These are phyloP conservation scores for Solanum chilense DNA, from an alignment of 257 asterid genomes.

Conservation along the genomic window DNA sequence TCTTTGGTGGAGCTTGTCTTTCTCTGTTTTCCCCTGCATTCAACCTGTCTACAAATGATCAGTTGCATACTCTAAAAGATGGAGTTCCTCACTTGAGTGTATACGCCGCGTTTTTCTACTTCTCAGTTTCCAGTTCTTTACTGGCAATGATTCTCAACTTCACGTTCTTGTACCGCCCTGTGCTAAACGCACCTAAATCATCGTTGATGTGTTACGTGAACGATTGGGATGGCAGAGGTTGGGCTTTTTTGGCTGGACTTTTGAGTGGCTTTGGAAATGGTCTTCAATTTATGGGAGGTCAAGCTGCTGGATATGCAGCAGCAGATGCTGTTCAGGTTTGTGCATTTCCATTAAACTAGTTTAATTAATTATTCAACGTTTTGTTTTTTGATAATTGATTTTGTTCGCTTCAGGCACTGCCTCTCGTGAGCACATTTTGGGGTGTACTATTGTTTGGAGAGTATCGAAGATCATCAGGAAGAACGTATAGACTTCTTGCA, in stretches of 20 bases:
- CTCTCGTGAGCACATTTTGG: conserved; percentile 94
- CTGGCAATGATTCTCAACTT: conserved; percentile 64
- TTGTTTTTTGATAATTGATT: not conserved
- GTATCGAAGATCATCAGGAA: conserved; percentile 67
- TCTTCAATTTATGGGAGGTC: conserved; percentile 98
- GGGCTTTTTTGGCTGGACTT: conserved; percentile 86
- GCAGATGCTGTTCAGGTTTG: conserved; percentile 96
- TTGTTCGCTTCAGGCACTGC: conserved; percentile 52
- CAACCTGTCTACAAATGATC: conserved; percentile 85
- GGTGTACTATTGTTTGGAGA: conserved; percentile 72
- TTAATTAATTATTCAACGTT: too few species aligned
- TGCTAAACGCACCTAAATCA: conserved; percentile 55
- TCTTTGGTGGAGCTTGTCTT: conserved; percentile 83
- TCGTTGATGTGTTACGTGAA: conserved; percentile 54
- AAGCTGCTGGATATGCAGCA: conserved; percentile 99
- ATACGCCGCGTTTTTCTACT: conserved; percentile 86
- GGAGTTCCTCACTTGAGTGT: conserved; percentile 71
- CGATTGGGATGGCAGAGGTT: conserved; percentile 79
- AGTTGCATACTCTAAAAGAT: conserved; percentile 47
- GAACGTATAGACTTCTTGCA: conserved; percentile 45
- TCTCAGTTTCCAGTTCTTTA: conserved; percentile 70
- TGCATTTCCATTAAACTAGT: not conserved
- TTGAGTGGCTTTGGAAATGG: conserved; percentile 91
- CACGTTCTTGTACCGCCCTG: conserved; percentile 56
- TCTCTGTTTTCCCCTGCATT: conserved; percentile 90